A percentile compares a stretch with the other conserved stretches of the same genome.
Evolutionary conservation across 768 basidiomycete species (phyloP).

Genomic region (Boletus rubropictus): DNA sequence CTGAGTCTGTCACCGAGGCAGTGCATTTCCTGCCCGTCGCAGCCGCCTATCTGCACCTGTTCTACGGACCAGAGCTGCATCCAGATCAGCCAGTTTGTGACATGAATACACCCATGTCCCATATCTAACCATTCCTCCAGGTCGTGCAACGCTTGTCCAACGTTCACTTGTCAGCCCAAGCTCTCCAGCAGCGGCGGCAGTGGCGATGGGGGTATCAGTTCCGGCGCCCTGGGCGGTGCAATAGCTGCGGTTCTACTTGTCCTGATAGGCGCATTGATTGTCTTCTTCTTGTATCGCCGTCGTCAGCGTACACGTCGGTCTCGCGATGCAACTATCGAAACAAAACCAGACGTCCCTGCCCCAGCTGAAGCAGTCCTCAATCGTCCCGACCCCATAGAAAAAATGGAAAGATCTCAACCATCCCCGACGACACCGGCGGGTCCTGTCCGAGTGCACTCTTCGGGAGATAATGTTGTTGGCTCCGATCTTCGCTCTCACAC

Average conservation of each 20-base stretch:
- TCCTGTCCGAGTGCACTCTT: slow-evolving; percentile 45
- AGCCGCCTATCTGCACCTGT: slow-evolving; percentile 50
- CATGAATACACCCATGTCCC: not conserved
- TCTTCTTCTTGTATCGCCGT: slow-evolving; percentile 64
- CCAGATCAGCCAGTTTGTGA: slow-evolving; percentile 51
- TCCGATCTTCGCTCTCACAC: slow-evolving; percentile 49
- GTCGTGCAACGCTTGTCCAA: slow-evolving; percentile 51
- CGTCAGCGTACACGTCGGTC: slow-evolving; percentile 40
- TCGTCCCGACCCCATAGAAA: slow-evolving; percentile 77
- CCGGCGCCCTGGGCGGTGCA: slow-evolving; percentile 70
- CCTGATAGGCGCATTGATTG: slow-evolving; percentile 44
- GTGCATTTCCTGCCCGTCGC: slow-evolving; percentile 48
- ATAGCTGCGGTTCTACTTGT: slow-evolving; percentile 61
- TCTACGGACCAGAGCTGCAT: slow-evolving; percentile 50
- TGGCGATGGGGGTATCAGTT: slow-evolving; percentile 46
- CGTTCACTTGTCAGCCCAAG: slow-evolving; percentile 45
- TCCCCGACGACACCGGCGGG: slow-evolving; percentile 18
- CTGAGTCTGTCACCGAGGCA: slow-evolving; percentile 37
- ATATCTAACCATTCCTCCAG: slow-evolving; percentile 31
- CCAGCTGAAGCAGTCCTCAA: slow-evolving; percentile 73
- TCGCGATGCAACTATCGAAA: slow-evolving; percentile 31
- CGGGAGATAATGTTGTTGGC: slow-evolving; percentile 50
- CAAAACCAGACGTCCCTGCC: slow-evolving; percentile 60
- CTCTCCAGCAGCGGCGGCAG: slow-evolving; percentile 6
- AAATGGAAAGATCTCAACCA: slow-evolving; percentile 53